Evolutionary conservation across 1,284 basidiomycete species (phyloP), one percentile per base, ranked within the genome.

Genomic region (Neolentinus lepideus): DNA sequence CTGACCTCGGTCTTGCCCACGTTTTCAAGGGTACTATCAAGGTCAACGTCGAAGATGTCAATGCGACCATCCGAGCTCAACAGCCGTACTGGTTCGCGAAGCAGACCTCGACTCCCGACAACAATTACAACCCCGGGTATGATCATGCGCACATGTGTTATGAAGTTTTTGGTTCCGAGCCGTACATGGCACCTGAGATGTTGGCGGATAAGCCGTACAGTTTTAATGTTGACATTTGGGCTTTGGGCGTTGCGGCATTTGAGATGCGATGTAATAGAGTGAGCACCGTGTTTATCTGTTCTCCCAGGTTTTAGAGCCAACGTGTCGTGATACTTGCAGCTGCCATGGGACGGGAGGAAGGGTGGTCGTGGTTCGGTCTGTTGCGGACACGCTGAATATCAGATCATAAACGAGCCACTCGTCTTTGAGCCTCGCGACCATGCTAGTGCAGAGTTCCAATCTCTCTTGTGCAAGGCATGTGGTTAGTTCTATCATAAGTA

Each of bases 171-270:
- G 81, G 82, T 2, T 81, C 81, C 2, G 80, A 81, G 1, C 79
- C 83, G 58, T 84, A 83, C 62, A 80, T 83, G 54, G 75, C 74
- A 46, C 82, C 82, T 0, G 82, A 84, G 66, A 73, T 84, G 3
- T 63, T 84, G 21, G 69, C 27, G 14, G 33, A 19, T 21, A 31
- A 52, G 16, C 14, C 19, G 21, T 36, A 33, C 33, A 36, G 29
- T 22, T 29, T 36, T 12, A 22, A 22, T 16, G 27, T 21, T 3
- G 51, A 52, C 21, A 36, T 52, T 3, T 52, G 51, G 51, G 4
- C 27, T 6, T 19, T 52, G 16, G 51, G 51, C 10, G 21, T 52
- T 6, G 21, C n/a, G 3, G 21, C 33, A 9, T 31, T 33, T 19
- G 51, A 31, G 51, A 31, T 52, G 29, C 19, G 21, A 3, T 52